These are phyloP conservation scores for Solidago caesia DNA, from an alignment of 129 eudicot species.

Conservation along the genomic window DNA sequence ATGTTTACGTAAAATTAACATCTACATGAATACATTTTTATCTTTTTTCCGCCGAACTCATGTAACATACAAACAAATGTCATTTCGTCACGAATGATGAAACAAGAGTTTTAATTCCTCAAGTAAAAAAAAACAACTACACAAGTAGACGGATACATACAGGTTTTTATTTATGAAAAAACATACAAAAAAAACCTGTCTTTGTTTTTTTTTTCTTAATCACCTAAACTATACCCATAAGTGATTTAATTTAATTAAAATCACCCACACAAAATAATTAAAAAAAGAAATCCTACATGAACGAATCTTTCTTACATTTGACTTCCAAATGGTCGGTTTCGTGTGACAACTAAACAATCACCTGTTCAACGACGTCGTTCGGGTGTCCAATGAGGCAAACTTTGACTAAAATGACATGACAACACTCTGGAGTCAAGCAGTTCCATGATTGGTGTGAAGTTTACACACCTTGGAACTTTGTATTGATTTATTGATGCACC, in stretches of 20 bases:
- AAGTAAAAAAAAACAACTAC: constrained; percentile 22
- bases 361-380: constrained; percentile 72
- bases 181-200: constrained; percentile 33
- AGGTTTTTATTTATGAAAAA: constrained; percentile 30
- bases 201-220: constrained; percentile 24
- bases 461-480: constrained; percentile 92
- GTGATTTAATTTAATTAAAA: constrained; percentile 13
- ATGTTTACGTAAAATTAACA: too few species aligned
- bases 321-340: constrained; percentile 37
- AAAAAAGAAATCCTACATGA: constrained; percentile 22
- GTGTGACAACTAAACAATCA: constrained; percentile 36
- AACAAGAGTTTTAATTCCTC: constrained; percentile 15
- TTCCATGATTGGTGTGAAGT: constrained; percentile 81
- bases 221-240: constrained; percentile 36
- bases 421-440: constrained; percentile 89
- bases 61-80: neutral
- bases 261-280: constrained; percentile 23
- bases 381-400: constrained; percentile 75
- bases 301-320: constrained; percentile 48
- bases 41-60: too few species aligned
- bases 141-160: constrained; percentile 29
- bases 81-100: constrained; percentile 13
- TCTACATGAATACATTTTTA: too few species aligned
- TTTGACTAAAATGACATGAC: constrained; percentile 79
- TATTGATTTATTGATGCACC: constrained; percentile 95